Evolutionary conservation across 441 rosid species (phyloP).

Genomic region (Macaranga tanarius): DNA sequence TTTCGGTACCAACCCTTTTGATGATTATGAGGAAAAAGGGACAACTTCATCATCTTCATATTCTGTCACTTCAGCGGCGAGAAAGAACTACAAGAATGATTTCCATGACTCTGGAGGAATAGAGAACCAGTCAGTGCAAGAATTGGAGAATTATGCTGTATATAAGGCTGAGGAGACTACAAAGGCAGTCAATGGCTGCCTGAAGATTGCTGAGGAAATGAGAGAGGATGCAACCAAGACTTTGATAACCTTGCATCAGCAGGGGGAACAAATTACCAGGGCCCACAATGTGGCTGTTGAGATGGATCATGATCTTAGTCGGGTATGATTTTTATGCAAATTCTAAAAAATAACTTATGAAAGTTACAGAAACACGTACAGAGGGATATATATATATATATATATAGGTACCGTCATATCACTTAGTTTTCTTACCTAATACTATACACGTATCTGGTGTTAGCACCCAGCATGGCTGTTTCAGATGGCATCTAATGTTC

Average conservation of each 20-base stretch:
- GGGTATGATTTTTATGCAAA: conserved; percentile 46
- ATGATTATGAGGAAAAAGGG: conserved; percentile 41
- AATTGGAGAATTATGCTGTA: conserved; percentile 71
- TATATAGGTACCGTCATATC: background rate
- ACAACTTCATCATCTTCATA: conserved; percentile 38
- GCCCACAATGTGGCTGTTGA: conserved; percentile 64
- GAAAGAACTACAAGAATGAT: conserved; percentile 61
- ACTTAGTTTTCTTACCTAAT: background rate
- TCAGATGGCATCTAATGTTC: too few relatives aligned
- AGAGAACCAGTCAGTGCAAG: conserved; percentile 82
- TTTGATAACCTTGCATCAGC: conserved; percentile 67
- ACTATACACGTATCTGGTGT: background rate
- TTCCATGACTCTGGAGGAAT: conserved; percentile 73
- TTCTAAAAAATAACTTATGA: background rate
- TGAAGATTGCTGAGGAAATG: conserved; percentile 88
- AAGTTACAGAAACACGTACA: background rate
- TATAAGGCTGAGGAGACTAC: conserved; percentile 92
- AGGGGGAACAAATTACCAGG: conserved; percentile 86
- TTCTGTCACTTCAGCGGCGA: conserved; percentile 33
- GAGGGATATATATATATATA: background rate
- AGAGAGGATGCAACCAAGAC: conserved; percentile 72
- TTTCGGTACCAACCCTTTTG: conserved; percentile 57
- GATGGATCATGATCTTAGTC: conserved; percentile 77
- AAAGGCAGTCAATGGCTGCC: conserved; percentile 61
- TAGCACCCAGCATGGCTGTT: background rate